These are phyloP conservation scores for Camelina sativa DNA, from an alignment of 345 rosid species.

Conservation along the genomic window DNA sequence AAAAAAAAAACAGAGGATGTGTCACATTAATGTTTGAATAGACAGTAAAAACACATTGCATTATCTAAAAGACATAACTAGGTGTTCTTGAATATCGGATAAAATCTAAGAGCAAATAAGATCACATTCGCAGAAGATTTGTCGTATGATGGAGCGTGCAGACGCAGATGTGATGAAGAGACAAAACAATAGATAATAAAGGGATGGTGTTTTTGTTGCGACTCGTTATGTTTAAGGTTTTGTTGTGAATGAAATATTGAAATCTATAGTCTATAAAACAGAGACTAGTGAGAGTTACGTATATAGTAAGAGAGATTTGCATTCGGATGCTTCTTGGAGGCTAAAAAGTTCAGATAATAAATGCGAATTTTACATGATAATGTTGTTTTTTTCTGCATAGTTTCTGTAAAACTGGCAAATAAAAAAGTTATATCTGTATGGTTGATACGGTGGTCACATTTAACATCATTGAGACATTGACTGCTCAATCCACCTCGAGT, in stretches of 20 bases:
- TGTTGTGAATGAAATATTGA: background rate
- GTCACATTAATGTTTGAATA: background rate
- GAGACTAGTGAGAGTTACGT: background rate
- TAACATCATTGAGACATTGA: background rate
- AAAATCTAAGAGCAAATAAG: background rate
- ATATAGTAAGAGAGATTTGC: background rate
- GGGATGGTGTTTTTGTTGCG: constrained; percentile 3
- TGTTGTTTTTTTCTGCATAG: background rate
- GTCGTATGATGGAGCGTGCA: constrained; percentile 26
- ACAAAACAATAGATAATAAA: constrained; percentile 26
- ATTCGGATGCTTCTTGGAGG: background rate
- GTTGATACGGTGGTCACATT: background rate
- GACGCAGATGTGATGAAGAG: constrained; percentile 33
- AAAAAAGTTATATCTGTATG: background rate
- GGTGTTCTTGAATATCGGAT: background rate
- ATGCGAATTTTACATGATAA: background rate
- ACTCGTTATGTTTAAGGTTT: constrained; percentile 11
- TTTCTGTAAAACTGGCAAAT: background rate
- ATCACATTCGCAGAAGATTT: constrained; percentile 21
- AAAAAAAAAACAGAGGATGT: background rate
- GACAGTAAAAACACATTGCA: background rate
- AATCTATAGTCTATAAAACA: too few species aligned
- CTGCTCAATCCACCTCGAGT: background rate
- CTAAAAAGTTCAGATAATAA: too few species aligned
- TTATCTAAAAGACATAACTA: background rate